phyloP scores from a whole-genome alignment of 257 asterid species.

The Capsicum pubescens region DNA sequence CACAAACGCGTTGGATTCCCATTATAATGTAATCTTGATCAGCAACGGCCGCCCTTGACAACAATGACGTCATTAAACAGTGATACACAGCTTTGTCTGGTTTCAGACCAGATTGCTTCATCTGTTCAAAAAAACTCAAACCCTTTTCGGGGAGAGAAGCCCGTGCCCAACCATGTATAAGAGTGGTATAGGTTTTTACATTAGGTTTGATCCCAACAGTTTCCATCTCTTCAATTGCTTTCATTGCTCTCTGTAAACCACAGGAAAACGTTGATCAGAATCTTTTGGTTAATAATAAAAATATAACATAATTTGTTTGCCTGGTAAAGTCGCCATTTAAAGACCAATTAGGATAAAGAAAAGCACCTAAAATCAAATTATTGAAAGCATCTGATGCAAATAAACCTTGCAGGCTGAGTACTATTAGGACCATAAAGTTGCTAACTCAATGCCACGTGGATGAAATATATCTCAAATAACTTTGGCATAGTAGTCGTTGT shows the following conservation, averaged over 20 bases:
- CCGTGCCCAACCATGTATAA: slow-evolving; percentile 92
- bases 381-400: background rate
- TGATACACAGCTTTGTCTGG: slow-evolving; percentile 98
- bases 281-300: background rate
- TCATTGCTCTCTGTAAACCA: slow-evolving; percentile 66
- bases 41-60: slow-evolving; percentile 82
- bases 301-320: background rate
- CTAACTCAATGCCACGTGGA: background rate
- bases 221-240: slow-evolving; percentile 80
- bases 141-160: slow-evolving; percentile 97
- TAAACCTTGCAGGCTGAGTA: background rate
- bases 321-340: background rate
- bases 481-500: background rate
- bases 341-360: background rate
- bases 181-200: slow-evolving; percentile 83
- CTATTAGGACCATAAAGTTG: slow-evolving; percentile 5
- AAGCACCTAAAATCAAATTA: background rate
- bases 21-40: slow-evolving; percentile 64
- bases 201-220: slow-evolving; percentile 76
- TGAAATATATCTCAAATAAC: background rate
- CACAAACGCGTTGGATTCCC: slow-evolving; percentile 64
- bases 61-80: slow-evolving; percentile 86
- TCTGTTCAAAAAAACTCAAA: slow-evolving; percentile 80
- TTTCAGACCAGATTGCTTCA: slow-evolving; percentile 70
- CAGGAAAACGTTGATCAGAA: background rate